Percentiles rank a stretch among this genome's conserved stretches.
phyloP scores from a whole-genome alignment of 352 stramenopile genomes.

The Globisporangium iwayamae region DNA sequence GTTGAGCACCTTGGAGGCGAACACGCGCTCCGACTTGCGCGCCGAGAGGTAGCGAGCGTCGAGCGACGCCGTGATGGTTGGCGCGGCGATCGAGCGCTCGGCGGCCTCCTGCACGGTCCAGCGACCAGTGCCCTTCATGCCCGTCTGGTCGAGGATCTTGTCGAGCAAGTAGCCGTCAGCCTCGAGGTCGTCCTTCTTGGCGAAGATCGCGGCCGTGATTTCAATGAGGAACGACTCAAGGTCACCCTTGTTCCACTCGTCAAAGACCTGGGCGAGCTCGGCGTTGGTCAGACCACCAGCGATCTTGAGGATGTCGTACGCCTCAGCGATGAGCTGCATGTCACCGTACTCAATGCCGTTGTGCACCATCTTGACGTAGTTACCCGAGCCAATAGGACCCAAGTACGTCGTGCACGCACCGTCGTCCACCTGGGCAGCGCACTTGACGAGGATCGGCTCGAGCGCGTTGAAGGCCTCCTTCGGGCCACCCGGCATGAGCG shows the following conservation, averaged over 20 bases:
- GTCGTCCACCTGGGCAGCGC: conserved; percentile 93
- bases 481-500: conserved; percentile 97
- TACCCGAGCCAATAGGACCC: conserved; percentile 93
- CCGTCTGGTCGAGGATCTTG: conserved; percentile 98
- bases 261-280: conserved; percentile 92
- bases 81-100: conserved; percentile 94
- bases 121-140: conserved; percentile 98
- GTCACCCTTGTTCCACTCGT: conserved; percentile 97
- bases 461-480: conserved; percentile 95
- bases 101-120: conserved; percentile 96
- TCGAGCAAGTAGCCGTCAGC: conserved; percentile 88
- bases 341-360: conserved; percentile 99
- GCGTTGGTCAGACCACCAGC: conserved; percentile 88
- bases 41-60: conserved; percentile 95
- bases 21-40: conserved; percentile 95
- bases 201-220: conserved; percentile 97
- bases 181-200: conserved; percentile 95
- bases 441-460: conserved; percentile 96
- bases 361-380: conserved; percentile 99
- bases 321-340: conserved; percentile 99
- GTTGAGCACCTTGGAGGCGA: conserved; percentile 91
- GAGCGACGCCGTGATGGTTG: conserved; percentile 97
- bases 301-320: conserved; percentile 97
- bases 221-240: conserved; percentile 98
- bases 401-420: conserved; percentile 97